Evolutionary conservation across 2,329 filamentous ascomycete genomes (phyloP).

Genomic region (Ophiostoma triangulosporum): DNA sequence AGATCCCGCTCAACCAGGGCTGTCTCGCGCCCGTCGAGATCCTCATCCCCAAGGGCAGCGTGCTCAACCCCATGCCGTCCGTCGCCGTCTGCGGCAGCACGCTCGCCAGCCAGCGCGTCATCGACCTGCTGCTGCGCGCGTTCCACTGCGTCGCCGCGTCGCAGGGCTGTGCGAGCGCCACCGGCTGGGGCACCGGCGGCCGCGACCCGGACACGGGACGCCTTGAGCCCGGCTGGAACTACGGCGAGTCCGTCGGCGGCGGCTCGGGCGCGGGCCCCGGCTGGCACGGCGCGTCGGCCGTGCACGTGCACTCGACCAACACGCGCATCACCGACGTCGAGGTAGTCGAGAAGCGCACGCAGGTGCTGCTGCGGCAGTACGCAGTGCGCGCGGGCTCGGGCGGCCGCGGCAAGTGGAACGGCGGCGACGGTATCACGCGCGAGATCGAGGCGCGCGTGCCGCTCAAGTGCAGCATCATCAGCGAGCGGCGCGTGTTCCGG

Average conservation of each 20-base stretch:
- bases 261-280: constrained; percentile 21
- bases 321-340: constrained; percentile 22
- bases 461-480: constrained; percentile 23
- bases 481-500: constrained; percentile 21
- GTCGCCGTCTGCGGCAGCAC: constrained; percentile 29
- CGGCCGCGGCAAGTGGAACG: constrained; percentile 19
- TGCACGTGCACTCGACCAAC: constrained; percentile 21
- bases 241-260: constrained; percentile 23
- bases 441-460: constrained; percentile 23
- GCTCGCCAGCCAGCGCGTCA: constrained; percentile 21
- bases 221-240: constrained; percentile 17
- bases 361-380: constrained; percentile 21
- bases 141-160: constrained; percentile 18
- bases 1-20: constrained; percentile 28
- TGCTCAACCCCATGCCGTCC: constrained; percentile 20
- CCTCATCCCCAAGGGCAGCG: constrained; percentile 19
- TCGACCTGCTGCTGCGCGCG: constrained; percentile 21
- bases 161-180: constrained; percentile 22
- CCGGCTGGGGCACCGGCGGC: constrained; percentile 20
- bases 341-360: constrained; percentile 23
- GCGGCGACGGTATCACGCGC: constrained; percentile 22
- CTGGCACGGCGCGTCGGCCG: constrained; percentile 20
- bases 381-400: constrained; percentile 19
- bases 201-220: constrained; percentile 8
- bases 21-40: constrained; percentile 25